phyloP scores from a whole-genome alignment of 2,329 filamentous ascomycete species.

The Amylocarpus encephaloides region DNA sequence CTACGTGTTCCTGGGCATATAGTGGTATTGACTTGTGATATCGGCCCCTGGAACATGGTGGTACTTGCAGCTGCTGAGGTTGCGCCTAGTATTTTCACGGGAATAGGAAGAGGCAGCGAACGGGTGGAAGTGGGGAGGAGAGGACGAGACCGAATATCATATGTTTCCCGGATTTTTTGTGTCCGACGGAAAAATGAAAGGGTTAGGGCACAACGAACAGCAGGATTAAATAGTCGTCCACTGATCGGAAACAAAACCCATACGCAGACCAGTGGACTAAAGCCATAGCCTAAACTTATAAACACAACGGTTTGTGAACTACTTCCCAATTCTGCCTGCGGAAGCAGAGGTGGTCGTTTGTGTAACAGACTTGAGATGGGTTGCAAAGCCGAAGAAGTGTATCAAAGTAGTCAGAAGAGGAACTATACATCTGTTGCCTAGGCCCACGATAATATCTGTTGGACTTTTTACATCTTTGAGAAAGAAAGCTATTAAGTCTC shows the following conservation, averaged over 20 bases:
- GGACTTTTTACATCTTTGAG: no score
- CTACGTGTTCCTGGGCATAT: slow-evolving; percentile 35
- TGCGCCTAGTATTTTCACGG: slow-evolving; percentile 28
- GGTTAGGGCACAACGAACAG: slow-evolving; percentile 11
- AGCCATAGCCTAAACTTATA: slow-evolving; percentile 19
- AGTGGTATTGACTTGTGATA: slow-evolving; percentile 36
- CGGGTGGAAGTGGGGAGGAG: slow-evolving; percentile 26
- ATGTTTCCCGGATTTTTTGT: slow-evolving; percentile 5
- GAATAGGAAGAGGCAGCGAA: slow-evolving; percentile 28
- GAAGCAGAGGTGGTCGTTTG: slow-evolving; percentile 5
- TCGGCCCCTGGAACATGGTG: slow-evolving; percentile 37
- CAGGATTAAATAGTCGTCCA: slow-evolving; percentile 33
- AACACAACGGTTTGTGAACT: slow-evolving; percentile 34
- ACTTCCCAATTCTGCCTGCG: neutral
- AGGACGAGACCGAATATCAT: slow-evolving; percentile 33
- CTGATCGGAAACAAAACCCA: slow-evolving; percentile 52
- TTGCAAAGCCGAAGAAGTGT: slow-evolving; percentile 23
- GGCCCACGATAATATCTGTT: no score
- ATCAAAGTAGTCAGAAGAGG: no score
- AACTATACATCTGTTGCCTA: no score
- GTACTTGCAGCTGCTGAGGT: slow-evolving; percentile 34
- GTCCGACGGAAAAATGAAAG: neutral
- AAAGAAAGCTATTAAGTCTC: no score
- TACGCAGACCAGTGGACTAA: slow-evolving; percentile 46
- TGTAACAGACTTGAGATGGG: slow-evolving; percentile 16